Evolutionary conservation across 257 asterid genomes (phyloP).

Genomic region (Mentha longifolia): DNA sequence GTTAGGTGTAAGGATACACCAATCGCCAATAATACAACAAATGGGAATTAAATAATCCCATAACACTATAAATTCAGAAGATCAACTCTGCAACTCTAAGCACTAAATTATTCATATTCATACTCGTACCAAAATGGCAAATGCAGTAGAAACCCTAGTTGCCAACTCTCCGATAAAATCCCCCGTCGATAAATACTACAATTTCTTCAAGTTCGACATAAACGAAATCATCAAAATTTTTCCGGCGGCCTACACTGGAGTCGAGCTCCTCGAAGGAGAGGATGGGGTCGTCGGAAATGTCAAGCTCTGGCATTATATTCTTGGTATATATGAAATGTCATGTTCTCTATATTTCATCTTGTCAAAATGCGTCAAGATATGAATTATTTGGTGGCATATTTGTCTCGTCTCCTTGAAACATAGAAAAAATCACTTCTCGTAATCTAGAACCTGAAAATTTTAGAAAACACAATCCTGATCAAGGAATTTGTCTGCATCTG

Average conservation of each 20-base stretch:
- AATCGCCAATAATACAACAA: background rate
- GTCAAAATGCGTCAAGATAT: no score
- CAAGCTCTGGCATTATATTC: constrained; percentile 36
- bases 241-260: constrained; percentile 35
- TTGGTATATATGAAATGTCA: constrained; percentile 27
- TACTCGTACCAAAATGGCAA: constrained; percentile 23
- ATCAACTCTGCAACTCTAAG: background rate
- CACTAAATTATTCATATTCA: background rate
- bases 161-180: constrained; percentile 18
- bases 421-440: no score
- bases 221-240: constrained; percentile 31
- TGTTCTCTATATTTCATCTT: background rate
- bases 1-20: constrained; percentile 18
- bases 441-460: no score
- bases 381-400: no score
- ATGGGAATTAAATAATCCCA: background rate
- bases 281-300: constrained; percentile 39
- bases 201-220: constrained; percentile 32
- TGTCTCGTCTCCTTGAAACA: no score
- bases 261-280: constrained; percentile 36
- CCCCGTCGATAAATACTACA: constrained; percentile 39
- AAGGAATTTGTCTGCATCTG: no score
- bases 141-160: constrained; percentile 29
- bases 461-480: no score
- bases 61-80: constrained; percentile 20